Percentiles rank a stretch among this genome's conserved stretches.
Conservation (phyloP, 805 yeast species). For the Martiniozyma abietophila region DNA sequence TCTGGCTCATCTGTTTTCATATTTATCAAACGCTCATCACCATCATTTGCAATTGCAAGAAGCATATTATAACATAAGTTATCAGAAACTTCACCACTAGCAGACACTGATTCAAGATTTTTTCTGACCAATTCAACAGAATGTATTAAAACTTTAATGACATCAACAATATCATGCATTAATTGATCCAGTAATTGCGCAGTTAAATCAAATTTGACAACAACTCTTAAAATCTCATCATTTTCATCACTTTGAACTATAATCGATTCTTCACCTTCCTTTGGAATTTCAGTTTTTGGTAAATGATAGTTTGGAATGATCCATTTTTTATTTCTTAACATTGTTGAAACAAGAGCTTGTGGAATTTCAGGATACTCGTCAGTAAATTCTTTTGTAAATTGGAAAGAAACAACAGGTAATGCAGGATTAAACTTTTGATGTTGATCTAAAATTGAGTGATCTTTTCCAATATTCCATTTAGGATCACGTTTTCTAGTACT, state of each 20-base stretch:
- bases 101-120: slow-evolving; percentile 16
- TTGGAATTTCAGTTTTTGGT: slow-evolving; percentile 33
- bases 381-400: slow-evolving; percentile 50
- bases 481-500: slow-evolving; percentile 22
- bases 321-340: slow-evolving; percentile 74
- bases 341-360: slow-evolving; percentile 61
- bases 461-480: slow-evolving; percentile 6
- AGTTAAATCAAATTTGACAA: slow-evolving; percentile 63
- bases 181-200: slow-evolving; percentile 52
- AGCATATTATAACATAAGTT: slow-evolving; percentile 39
- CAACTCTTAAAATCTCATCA: slow-evolving; percentile 74
- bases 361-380: slow-evolving; percentile 69
- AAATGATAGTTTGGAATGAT: slow-evolving; percentile 85
- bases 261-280: slow-evolving; percentile 28
- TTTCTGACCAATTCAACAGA: slow-evolving; percentile 35
- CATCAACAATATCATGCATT: slow-evolving; percentile 49
- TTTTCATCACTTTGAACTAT: slow-evolving; percentile 26
- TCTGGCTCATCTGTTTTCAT: slow-evolving; percentile 12
- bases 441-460: slow-evolving; percentile 8
- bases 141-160: slow-evolving; percentile 42
- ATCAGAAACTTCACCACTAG: slow-evolving; percentile 21
- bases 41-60: slow-evolving; percentile 47
- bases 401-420: slow-evolving; percentile 84
- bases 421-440: slow-evolving; percentile 58
- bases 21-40: slow-evolving; percentile 32